Conservation (phyloP, 2,329 filamentous ascomycete species). For the Microsporum ferrugineum region DNA sequence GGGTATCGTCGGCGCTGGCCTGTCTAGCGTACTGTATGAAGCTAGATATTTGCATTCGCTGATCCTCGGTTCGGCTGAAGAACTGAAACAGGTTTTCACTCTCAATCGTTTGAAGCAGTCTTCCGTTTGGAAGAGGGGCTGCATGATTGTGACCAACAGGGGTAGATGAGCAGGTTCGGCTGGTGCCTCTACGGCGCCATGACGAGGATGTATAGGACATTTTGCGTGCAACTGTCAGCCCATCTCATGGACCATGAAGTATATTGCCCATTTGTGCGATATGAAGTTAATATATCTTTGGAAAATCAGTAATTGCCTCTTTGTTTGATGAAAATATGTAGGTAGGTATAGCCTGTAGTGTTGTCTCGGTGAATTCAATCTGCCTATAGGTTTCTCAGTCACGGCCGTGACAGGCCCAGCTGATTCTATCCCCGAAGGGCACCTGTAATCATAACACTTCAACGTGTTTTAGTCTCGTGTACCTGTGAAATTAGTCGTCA, state of each 20-base stretch:
- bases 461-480: no score
- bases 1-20: slow-evolving; percentile 30
- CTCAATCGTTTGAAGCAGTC: not conserved
- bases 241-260: no score
- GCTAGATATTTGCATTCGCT: slow-evolving; percentile 34
- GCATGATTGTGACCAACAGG: not conserved
- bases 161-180: not conserved
- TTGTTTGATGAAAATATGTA: not conserved
- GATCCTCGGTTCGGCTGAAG: slow-evolving; percentile 21
- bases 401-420: no score
- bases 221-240: not conserved
- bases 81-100: not conserved
- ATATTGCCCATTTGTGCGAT: not conserved
- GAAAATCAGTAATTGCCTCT: not conserved
- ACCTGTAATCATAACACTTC: no score
- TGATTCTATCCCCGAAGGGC: no score
- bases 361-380: not conserved
- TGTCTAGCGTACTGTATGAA: slow-evolving; percentile 44
- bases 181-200: not conserved
- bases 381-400: not conserved
- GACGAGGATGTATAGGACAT: not conserved
- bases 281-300: not conserved
- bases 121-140: not conserved
- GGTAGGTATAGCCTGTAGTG: not conserved
- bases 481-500: no score